Conservation (phyloP, 768 basidiomycete genomes). For the Trametes punicea region DNA sequence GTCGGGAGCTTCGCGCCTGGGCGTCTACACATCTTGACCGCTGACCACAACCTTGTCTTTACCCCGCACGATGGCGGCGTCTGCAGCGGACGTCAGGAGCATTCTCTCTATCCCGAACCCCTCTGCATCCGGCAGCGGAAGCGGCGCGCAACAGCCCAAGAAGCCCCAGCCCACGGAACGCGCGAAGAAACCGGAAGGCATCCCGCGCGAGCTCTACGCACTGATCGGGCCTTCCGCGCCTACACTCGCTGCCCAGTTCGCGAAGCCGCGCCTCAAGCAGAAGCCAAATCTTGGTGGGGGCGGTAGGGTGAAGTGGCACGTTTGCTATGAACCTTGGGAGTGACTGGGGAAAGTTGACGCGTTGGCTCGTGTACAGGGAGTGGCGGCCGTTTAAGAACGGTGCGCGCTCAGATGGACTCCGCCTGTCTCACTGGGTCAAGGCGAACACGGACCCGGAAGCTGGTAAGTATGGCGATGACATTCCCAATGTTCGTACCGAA, state of each 20-base stretch:
- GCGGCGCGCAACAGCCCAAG: conserved; percentile 45
- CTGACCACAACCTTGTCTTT: not conserved
- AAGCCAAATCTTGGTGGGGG: conserved; percentile 71
- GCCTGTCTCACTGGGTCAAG: conserved; percentile 83
- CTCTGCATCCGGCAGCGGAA: conserved; percentile 36
- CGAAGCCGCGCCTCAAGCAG: conserved; percentile 83
- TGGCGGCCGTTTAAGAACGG: conserved; percentile 69
- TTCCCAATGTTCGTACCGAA: not conserved
- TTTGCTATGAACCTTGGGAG: not conserved
- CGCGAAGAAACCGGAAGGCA: conserved; percentile 78
- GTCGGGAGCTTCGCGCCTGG: not conserved
- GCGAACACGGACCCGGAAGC: conserved; percentile 47
- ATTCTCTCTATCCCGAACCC: conserved; percentile 61
- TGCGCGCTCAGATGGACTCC: conserved; percentile 64
- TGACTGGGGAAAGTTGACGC: not conserved
- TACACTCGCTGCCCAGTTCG: conserved; percentile 71
- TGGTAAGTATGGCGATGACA: conserved; percentile 40
- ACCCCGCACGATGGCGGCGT: conserved; percentile 49
- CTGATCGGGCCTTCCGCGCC: conserved; percentile 95
- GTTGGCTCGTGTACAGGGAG: conserved; percentile 50
- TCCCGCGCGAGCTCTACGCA: conserved; percentile 88
- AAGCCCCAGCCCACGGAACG: conserved; percentile 30
- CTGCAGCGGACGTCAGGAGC: conserved; percentile 81
- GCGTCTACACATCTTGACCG: conserved; percentile 14
- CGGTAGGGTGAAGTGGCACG: conserved; percentile 69